phyloP scores from a whole-genome alignment of 1,284 basidiomycete species.

The Malassezia yamatoensis region DNA sequence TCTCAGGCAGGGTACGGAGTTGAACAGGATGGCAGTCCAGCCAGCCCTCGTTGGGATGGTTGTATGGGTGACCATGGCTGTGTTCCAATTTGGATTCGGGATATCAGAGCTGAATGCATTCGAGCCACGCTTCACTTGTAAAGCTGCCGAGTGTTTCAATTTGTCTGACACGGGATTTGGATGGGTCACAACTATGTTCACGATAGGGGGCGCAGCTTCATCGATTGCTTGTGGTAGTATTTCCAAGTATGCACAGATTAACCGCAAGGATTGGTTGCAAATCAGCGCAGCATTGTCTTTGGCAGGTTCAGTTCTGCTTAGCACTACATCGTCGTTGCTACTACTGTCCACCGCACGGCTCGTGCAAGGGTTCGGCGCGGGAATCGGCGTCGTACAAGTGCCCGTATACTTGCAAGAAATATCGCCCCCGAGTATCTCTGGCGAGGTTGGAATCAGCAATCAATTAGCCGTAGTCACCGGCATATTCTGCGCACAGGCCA shows the following conservation, averaged over 20 bases:
- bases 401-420: slow-evolving; percentile 76
- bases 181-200: slow-evolving; percentile 59
- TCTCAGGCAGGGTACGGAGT: too few relatives aligned
- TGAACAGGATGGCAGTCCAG: not conserved
- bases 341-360: slow-evolving; percentile 47
- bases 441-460: slow-evolving; percentile 71
- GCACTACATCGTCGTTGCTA: slow-evolving; percentile 1
- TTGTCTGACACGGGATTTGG: slow-evolving; percentile 12
- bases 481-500: slow-evolving; percentile 47
- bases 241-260: slow-evolving; percentile 18
- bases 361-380: slow-evolving; percentile 67
- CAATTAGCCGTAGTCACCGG: slow-evolving; percentile 50
- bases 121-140: slow-evolving; percentile 28
- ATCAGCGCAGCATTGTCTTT: slow-evolving; percentile 18
- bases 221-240: slow-evolving; percentile 24
- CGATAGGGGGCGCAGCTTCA: slow-evolving; percentile 73
- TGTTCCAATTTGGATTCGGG: slow-evolving; percentile 40
- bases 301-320: slow-evolving; percentile 17
- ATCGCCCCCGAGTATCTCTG: slow-evolving; percentile 62
- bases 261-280: slow-evolving; percentile 18
- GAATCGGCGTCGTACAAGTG: slow-evolving; percentile 72
- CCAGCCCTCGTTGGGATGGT: slow-evolving; percentile 2
- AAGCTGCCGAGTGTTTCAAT: slow-evolving; percentile 4
- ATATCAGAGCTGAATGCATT: slow-evolving; percentile 43
- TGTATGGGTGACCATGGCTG: slow-evolving; percentile 30